phyloP scores from a whole-genome alignment of 306 rosid genomes.

The Castanea crenata region DNA sequence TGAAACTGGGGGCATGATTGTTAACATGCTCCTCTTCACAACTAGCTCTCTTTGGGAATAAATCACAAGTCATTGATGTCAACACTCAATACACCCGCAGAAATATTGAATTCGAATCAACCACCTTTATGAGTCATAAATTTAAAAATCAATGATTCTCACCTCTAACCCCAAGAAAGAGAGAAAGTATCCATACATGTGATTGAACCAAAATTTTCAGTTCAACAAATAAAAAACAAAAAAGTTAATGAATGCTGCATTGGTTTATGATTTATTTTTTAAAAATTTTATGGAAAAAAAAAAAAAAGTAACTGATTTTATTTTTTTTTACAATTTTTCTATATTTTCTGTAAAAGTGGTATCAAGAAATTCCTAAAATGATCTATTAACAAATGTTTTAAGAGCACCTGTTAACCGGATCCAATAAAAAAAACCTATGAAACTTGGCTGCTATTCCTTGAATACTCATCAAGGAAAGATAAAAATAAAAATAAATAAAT shows the following conservation, averaged over 20 bases:
- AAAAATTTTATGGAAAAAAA: background rate
- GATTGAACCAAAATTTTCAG: background rate
- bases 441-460: background rate
- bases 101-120: slow-evolving; percentile 16
- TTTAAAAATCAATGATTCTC: background rate
- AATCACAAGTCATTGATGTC: background rate
- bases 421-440: background rate
- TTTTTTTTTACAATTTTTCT: too few species aligned
- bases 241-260: background rate
- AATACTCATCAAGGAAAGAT: background rate
- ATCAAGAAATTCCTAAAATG: too few species aligned
- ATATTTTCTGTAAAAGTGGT: too few species aligned
- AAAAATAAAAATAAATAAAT: background rate
- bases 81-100: background rate
- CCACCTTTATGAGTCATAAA: background rate
- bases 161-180: background rate
- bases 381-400: too few species aligned
- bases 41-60: too few species aligned
- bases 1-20: slow-evolving; percentile 27
- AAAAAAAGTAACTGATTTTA: background rate
- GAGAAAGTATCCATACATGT: background rate
- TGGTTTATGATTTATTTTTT: too few species aligned
- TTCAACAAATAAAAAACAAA: background rate
- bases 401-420: too few species aligned
- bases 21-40: background rate